Percentiles rank a stretch among this genome's conserved stretches.
Evolutionary conservation across 1,284 basidiomycete species (phyloP).

Genomic region (Tilletia caries): DNA sequence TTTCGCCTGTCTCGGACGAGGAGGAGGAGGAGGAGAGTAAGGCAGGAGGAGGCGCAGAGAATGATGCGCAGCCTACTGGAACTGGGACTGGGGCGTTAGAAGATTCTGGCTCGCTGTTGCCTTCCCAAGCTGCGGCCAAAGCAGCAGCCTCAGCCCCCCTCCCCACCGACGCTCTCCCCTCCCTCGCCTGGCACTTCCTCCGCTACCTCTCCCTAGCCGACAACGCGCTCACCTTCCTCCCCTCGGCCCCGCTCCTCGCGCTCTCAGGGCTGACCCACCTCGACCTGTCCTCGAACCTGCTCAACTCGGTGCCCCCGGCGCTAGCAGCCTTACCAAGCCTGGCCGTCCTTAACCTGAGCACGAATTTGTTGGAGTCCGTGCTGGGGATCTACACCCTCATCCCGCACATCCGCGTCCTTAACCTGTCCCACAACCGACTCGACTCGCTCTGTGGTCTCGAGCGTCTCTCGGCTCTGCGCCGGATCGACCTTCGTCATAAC

Average conservation of each 20-base stretch:
- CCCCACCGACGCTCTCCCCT: conserved; percentile 59
- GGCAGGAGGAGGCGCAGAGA: not conserved
- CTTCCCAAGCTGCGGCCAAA: conserved; percentile 13
- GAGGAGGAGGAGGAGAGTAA: not conserved
- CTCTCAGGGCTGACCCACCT: conserved; percentile 58
- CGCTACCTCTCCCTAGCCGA: conserved; percentile 74
- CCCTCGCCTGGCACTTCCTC: conserved; percentile 73
- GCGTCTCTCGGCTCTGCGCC: conserved; percentile 73
- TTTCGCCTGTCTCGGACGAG: not conserved
- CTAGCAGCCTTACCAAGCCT: conserved; percentile 73
- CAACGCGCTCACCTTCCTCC: conserved; percentile 78
- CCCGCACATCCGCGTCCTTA: conserved; percentile 35
- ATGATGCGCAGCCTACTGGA: not conserved
- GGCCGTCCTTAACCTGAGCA: conserved; percentile 78
- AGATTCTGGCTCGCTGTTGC: conserved; percentile 9
- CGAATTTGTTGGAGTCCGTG: conserved; percentile 95
- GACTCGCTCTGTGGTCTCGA: conserved; percentile 91
- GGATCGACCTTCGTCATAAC: conserved; percentile 82
- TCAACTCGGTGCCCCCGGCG: conserved; percentile 63
- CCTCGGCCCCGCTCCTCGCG: conserved; percentile 58
- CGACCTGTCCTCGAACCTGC: conserved; percentile 56
- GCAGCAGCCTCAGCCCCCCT: conserved; percentile 59
- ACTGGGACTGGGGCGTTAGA: not conserved
- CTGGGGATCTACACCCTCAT: conserved; percentile 62
- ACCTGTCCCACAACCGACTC: conserved; percentile 66